Evolutionary conservation across 108 stramenopile species (phyloP).

Genomic region (Cylindrotheca fusiformis): DNA sequence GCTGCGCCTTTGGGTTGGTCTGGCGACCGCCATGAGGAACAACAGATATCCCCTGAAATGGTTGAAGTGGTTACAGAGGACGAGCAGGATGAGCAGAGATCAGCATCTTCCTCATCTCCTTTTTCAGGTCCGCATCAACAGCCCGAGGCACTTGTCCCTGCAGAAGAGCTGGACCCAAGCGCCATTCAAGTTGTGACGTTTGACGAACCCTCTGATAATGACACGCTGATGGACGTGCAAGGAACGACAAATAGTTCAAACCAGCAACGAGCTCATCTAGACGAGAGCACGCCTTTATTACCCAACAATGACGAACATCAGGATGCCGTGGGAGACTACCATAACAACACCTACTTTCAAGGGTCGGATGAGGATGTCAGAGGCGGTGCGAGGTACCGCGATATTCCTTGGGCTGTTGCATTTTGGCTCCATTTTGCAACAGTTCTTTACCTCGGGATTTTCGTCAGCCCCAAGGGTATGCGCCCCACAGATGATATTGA

Average conservation of each 20-base stretch:
- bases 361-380: not conserved
- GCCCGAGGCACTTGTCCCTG: not conserved
- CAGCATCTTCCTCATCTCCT: too few relatives aligned
- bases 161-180: not conserved
- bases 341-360: not conserved
- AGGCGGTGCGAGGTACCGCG: not conserved
- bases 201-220: not conserved
- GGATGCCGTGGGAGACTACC: not conserved
- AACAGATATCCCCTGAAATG: not conserved
- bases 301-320: not conserved
- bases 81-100: too few relatives aligned
- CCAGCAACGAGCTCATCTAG: too few relatives aligned
- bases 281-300: not conserved
- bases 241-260: not conserved
- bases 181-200: not conserved
- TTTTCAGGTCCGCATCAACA: not conserved
- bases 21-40: not conserved
- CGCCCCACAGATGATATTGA: constrained; percentile 20
- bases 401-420: constrained; percentile 18
- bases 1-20: not conserved
- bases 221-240: not conserved
- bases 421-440: constrained; percentile 22
- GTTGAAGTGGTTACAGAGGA: not conserved
- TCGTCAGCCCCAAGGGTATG: constrained; percentile 12
- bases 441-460: constrained; percentile 19